Percentiles rank a stretch among this genome's conserved stretches.
Evolutionary conservation across 306 rosid genomes (phyloP).

Genomic region (Hippophae gyantsensis): DNA sequence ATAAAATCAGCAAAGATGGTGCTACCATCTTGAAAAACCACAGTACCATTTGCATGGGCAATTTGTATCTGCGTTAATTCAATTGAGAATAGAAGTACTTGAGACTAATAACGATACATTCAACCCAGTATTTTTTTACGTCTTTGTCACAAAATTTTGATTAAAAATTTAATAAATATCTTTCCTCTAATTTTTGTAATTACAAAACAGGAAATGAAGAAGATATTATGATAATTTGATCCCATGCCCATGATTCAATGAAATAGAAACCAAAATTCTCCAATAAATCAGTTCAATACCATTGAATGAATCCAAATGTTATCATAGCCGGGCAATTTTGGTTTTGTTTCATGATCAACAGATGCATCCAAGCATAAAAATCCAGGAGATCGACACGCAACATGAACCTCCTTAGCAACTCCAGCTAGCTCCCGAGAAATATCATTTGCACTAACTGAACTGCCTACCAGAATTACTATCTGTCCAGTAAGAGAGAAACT

Average conservation of each 20-base stretch:
- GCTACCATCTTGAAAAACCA: slow-evolving; percentile 11
- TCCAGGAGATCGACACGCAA: slow-evolving; percentile 40
- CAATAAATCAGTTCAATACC: slow-evolving; percentile 26
- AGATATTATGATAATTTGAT: background rate
- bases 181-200: too few relatives aligned
- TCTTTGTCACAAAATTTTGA: too few relatives aligned
- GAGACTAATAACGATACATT: too few relatives aligned
- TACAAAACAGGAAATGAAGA: too few relatives aligned
- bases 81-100: background rate
- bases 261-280: background rate
- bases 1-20: slow-evolving; percentile 6
- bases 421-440: slow-evolving; percentile 51
- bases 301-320: slow-evolving; percentile 68
- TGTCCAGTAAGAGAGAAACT: background rate
- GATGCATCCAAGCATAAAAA: too few relatives aligned
- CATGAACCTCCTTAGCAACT: slow-evolving; percentile 68
- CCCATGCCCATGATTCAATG: background rate
- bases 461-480: slow-evolving; percentile 64
- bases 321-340: slow-evolving; percentile 28
- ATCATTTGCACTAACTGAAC: slow-evolving; percentile 50
- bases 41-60: slow-evolving; percentile 11
- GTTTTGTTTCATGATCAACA: slow-evolving; percentile 4
- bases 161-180: too few relatives aligned
- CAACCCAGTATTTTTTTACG: too few relatives aligned
- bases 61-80: slow-evolving; percentile 13